Evolutionary conservation across 2,329 filamentous ascomycete species (phyloP).

Genomic region (Penicillium sp.): DNA sequence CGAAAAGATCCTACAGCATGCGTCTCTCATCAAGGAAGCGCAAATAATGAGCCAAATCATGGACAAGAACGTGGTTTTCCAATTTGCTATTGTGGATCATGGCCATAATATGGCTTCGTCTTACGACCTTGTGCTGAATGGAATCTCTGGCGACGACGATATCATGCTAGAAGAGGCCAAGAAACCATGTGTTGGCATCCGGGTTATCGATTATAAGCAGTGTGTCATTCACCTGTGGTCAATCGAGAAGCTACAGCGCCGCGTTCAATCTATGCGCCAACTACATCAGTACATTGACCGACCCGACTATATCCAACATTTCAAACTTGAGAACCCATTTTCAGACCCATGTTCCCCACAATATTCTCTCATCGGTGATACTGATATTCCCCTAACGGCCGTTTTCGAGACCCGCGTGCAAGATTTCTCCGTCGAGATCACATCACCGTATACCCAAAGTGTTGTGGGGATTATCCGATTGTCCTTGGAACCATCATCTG

Average conservation of each 20-base stretch:
- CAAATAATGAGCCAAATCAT: slow-evolving; percentile 98
- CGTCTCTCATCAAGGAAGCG: slow-evolving; percentile 85
- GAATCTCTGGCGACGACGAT: slow-evolving; percentile 83
- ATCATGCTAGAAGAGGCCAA: slow-evolving; percentile 73
- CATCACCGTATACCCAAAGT: slow-evolving; percentile 88
- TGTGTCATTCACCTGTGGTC: slow-evolving; percentile 91
- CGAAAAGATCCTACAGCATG: slow-evolving; percentile 84
- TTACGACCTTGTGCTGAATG: slow-evolving; percentile 94
- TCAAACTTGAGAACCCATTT: slow-evolving; percentile 91
- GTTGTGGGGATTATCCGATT: slow-evolving; percentile 88
- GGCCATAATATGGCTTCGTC: slow-evolving; percentile 89
- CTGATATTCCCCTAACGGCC: slow-evolving; percentile 84
- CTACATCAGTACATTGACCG: slow-evolving; percentile 96
- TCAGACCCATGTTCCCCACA: slow-evolving; percentile 86
- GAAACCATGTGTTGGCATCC: slow-evolving; percentile 88
- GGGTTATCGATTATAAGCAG: slow-evolving; percentile 88
- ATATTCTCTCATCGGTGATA: slow-evolving; percentile 89
- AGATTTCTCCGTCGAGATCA: slow-evolving; percentile 86
- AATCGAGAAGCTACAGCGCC: slow-evolving; percentile 82
- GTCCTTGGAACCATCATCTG: slow-evolving; percentile 89
- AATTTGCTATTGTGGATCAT: slow-evolving; percentile 87
- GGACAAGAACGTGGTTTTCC: slow-evolving; percentile 88
- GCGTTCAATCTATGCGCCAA: slow-evolving; percentile 89
- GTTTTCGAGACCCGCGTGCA: slow-evolving; percentile 95
- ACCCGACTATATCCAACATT: slow-evolving; percentile 90